These are phyloP conservation scores for Pichia sp. DNA, from an alignment of 1,139 yeast genomes.

Conservation along the genomic window DNA sequence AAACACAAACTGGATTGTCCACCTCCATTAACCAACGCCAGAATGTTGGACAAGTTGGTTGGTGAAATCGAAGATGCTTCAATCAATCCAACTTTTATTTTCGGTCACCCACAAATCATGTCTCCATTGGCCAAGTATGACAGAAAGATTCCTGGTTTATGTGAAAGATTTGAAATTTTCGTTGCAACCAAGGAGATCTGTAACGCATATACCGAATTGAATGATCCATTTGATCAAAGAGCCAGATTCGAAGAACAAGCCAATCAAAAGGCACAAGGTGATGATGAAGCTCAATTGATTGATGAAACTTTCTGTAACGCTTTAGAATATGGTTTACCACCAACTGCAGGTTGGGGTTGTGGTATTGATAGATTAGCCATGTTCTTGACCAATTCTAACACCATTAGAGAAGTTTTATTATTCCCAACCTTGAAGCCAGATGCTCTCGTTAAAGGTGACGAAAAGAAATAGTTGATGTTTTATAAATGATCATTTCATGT, in stretches of 20 bases:
- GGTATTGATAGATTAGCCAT: slow-evolving; percentile 98
- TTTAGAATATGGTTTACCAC: slow-evolving; percentile 96
- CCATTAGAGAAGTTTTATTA: slow-evolving; percentile 93
- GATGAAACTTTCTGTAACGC: slow-evolving; percentile 98
- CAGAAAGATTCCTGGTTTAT: slow-evolving; percentile 84
- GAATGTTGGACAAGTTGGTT: slow-evolving; percentile 96
- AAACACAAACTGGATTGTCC: slow-evolving; percentile 85
- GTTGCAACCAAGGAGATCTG: slow-evolving; percentile 98
- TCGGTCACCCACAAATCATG: slow-evolving; percentile 99
- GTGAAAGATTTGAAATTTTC: slow-evolving; percentile 98
- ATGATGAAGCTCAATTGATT: slow-evolving; percentile 94
- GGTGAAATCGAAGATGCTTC: slow-evolving; percentile 92
- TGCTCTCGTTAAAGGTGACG: slow-evolving; percentile 29
- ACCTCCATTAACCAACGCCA: slow-evolving; percentile 95
- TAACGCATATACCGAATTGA: slow-evolving; percentile 98
- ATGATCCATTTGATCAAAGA: slow-evolving; percentile 98
- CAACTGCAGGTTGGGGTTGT: slow-evolving; percentile 99
- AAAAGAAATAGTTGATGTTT: slow-evolving; percentile 13
- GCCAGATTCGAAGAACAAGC: slow-evolving; percentile 98
- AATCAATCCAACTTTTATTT: slow-evolving; percentile 94
- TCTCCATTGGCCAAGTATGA: slow-evolving; percentile 97
- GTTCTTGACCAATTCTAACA: slow-evolving; percentile 94
- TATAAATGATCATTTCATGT: background rate
- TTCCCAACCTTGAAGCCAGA: slow-evolving; percentile 99
- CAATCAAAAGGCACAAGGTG: slow-evolving; percentile 97